phyloP scores from a whole-genome alignment of 257 asterid species.

The Handroanthus guayacan region DNA sequence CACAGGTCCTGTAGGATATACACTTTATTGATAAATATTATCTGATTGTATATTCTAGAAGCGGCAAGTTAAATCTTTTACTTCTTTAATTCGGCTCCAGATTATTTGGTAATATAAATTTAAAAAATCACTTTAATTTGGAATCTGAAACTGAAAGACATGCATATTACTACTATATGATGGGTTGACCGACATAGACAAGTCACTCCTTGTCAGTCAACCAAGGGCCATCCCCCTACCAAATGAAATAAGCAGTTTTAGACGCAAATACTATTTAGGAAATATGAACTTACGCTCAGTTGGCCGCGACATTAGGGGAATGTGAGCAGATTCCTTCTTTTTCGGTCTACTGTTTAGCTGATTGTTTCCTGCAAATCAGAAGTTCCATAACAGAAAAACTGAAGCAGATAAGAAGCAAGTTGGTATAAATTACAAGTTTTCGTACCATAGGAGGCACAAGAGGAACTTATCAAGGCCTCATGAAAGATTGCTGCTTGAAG shows the following conservation, averaged over 20 bases:
- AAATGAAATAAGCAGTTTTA: conserved; percentile 18
- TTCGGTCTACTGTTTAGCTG: conserved; percentile 47
- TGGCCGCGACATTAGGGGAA: conserved; percentile 74
- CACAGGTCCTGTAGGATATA: neutral
- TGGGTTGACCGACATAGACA: neutral
- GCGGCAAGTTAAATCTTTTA: neutral
- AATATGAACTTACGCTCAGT: conserved; percentile 80
- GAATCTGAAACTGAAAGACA: neutral
- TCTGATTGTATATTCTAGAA: conserved; percentile 5
- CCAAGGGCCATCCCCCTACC: neutral
- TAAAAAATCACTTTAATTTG: conserved; percentile 2
- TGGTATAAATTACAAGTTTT: conserved; percentile 28
- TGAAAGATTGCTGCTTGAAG: conserved; percentile 80
- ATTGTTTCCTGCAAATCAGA: conserved; percentile 57
- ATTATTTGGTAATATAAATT: neutral
- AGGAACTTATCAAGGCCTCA: conserved; percentile 69
- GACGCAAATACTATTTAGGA: conserved; percentile 7
- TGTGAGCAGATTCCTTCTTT: conserved; percentile 67
- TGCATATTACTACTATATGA: neutral
- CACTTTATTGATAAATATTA: neutral
- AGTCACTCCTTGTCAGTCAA: neutral
- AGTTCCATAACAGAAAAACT: conserved; percentile 37
- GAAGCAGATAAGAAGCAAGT: conserved; percentile 29
- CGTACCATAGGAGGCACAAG: conserved; percentile 43
- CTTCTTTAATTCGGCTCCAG: conserved; percentile 18